These are phyloP conservation scores for Lecanosticta acicola DNA, from an alignment of 2,329 filamentous ascomycete species.

Conservation along the genomic window DNA sequence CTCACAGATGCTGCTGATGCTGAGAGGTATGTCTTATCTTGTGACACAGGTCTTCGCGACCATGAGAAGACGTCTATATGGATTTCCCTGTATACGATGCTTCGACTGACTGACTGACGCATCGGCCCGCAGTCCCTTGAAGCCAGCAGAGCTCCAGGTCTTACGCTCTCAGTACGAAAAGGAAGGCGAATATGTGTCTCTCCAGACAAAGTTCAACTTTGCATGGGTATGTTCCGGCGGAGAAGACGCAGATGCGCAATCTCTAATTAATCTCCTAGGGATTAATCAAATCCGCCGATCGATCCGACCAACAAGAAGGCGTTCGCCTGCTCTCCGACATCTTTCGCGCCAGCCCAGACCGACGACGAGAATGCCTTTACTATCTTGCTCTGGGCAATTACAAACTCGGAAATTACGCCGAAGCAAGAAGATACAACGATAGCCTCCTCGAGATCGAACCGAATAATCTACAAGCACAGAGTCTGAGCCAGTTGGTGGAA, in stretches of 20 bases:
- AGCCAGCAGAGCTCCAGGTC: constrained; percentile 85
- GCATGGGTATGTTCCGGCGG: constrained; percentile 65
- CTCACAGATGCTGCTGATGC: constrained; percentile 87
- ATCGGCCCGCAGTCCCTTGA: constrained; percentile 63
- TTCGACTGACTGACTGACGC: too few relatives aligned
- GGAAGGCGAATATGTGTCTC: constrained; percentile 91
- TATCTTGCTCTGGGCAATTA: constrained; percentile 96
- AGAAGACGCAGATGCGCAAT: background rate
- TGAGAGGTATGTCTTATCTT: constrained; percentile 61
- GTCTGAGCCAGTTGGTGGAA: constrained; percentile 82
- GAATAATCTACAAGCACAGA: constrained; percentile 81
- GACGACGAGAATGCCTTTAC: constrained; percentile 94
- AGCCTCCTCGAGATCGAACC: constrained; percentile 85
- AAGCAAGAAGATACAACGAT: constrained; percentile 92
- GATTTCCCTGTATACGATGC: too few relatives aligned
- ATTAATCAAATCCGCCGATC: constrained; percentile 83
- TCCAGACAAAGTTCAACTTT: constrained; percentile 99
- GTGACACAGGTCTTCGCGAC: background rate
- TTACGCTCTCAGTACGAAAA: constrained; percentile 93
- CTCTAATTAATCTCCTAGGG: constrained; percentile 52
- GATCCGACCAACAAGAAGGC: constrained; percentile 52
- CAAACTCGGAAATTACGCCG: constrained; percentile 95
- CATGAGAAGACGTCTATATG: too few relatives aligned
- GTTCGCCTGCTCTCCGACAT: constrained; percentile 48
- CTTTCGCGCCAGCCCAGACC: constrained; percentile 87